These are phyloP conservation scores for Lichtheimia hyalospora DNA, from an alignment of 371 early-diverging fungal genomes.

Conservation along the genomic window DNA sequence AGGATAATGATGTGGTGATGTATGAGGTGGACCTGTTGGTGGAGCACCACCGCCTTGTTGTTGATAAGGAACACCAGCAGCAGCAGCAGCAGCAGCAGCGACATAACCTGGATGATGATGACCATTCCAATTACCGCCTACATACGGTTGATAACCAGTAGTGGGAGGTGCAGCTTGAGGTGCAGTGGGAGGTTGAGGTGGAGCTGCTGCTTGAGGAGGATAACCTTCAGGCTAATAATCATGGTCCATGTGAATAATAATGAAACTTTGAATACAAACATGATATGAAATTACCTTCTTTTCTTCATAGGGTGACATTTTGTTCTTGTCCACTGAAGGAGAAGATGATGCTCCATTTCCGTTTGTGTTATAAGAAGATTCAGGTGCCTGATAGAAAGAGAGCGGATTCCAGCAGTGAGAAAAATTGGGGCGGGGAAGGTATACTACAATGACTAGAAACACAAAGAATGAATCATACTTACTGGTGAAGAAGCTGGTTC, in stretches of 20 bases:
- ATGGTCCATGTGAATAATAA: constrained; percentile 7
- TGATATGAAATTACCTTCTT: constrained; percentile 17
- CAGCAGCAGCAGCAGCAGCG: constrained; percentile 9
- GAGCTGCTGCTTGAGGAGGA: constrained; percentile 11
- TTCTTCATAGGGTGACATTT: constrained; percentile 16
- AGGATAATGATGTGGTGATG: constrained; percentile 21
- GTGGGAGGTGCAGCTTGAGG: background rate
- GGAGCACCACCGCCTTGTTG: constrained; percentile 4
- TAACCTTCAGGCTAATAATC: constrained; percentile 2
- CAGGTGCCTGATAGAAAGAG: background rate
- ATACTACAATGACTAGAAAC: no score
- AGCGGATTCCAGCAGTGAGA: no score
- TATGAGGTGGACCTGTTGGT: constrained; percentile 11
- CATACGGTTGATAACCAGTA: constrained; percentile 5
- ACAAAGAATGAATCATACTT: background rate
- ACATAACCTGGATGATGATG: constrained; percentile 11
- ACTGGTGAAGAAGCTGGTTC: constrained; percentile 16
- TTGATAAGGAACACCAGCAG: constrained; percentile 5
- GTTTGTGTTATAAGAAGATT: background rate
- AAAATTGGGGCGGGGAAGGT: no score
- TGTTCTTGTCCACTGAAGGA: constrained; percentile 15
- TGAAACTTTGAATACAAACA: no score
- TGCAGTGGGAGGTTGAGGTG: constrained; percentile 2
- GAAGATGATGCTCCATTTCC: constrained; percentile 1
- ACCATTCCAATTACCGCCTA: constrained; percentile 6